A percentile compares a stretch with the other conserved stretches of the same genome.
Conservation (phyloP, 768 basidiomycete species). For the Calocera cornea region DNA sequence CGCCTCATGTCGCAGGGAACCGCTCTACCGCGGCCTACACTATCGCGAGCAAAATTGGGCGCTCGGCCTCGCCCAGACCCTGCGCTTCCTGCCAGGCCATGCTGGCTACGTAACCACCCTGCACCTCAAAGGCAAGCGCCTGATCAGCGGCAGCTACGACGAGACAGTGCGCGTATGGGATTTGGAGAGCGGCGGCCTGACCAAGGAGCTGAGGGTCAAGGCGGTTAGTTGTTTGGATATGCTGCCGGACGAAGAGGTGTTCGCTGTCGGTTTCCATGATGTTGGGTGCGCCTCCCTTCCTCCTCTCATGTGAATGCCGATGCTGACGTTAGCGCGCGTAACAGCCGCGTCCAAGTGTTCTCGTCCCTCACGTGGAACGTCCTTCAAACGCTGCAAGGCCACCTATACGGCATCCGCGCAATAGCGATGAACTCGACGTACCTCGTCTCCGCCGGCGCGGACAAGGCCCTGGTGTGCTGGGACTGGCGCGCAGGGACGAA, state of each 20-base stretch:
- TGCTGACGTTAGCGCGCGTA: background rate
- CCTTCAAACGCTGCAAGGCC: conserved; percentile 26
- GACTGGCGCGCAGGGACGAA: conserved; percentile 82
- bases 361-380: conserved; percentile 54
- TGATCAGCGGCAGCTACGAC: conserved; percentile 84
- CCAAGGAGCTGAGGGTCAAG: conserved; percentile 68
- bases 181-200: conserved; percentile 48
- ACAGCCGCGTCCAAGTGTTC: conserved; percentile 75
- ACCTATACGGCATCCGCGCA: conserved; percentile 79
- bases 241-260: conserved; percentile 71
- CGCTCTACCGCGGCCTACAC: conserved; percentile 66
- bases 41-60: conserved; percentile 77
- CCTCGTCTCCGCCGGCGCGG: conserved; percentile 68
- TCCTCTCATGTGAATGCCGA: background rate
- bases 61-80: conserved; percentile 56
- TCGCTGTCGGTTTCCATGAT: conserved; percentile 86
- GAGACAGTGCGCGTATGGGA: conserved; percentile 92
- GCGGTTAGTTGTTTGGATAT: conserved; percentile 77
- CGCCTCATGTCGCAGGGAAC: conserved; percentile 44
- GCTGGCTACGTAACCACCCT: conserved; percentile 80
- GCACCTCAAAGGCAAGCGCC: conserved; percentile 51
- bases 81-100: conserved; percentile 69
- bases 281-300: conserved; percentile 46
- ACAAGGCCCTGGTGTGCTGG: conserved; percentile 44
- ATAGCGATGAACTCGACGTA: conserved; percentile 75